Base-by-base conservation (phyloP, 2,329 filamentous ascomycete species). In the Fusarium avenaceum region DNA sequence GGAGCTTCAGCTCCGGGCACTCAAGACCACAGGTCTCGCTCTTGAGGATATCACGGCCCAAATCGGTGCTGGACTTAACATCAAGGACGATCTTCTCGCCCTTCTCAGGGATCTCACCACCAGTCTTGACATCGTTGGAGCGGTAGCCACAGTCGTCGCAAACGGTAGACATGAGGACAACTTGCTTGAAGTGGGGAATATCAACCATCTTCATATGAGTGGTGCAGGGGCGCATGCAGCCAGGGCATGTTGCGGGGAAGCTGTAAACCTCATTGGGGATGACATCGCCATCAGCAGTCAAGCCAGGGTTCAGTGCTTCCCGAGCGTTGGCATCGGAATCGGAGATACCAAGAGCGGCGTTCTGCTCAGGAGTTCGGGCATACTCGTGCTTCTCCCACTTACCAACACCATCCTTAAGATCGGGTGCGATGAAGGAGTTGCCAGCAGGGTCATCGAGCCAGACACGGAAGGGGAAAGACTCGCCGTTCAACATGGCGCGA, bases 191-290 rank as follows among this genome's bases (percentile, higher is more conserved):
- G 81, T 97, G 92, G 1, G 96, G 96, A 66, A 99, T 97, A 75
- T 97, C 93, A 58, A 98, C 93, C 90, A 97, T 97, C 84, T 97
- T 97, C 93, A 97, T 97, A 80, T 97, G 94, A 11, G 96, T 97
- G 6, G 89, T 89, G 81, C 94, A 97, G 6, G 89, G 83, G 79
- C 92, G 92, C 75, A 90, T 90, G 84, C 96, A 99, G 65, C 93
- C 95, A 1, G 96, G 96, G 79, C 96, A 99, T 59, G 89, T 92
- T 8, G 94, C 91, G 4, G 95, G 95, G 81, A 99, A 96, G 61
- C 89, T 90, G 83, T 98, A 98, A 28, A 97, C 92, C 78, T 97
- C 91, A 77, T 97, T 92, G 68, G 96, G 93, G 47, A 96, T 86
- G 73, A 98, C 96, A n/a, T 97, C 91, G 30, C 92, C 90, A 43